Conservation (phyloP, 2,329 filamentous ascomycete species). For the Thelonectria rubi region DNA sequence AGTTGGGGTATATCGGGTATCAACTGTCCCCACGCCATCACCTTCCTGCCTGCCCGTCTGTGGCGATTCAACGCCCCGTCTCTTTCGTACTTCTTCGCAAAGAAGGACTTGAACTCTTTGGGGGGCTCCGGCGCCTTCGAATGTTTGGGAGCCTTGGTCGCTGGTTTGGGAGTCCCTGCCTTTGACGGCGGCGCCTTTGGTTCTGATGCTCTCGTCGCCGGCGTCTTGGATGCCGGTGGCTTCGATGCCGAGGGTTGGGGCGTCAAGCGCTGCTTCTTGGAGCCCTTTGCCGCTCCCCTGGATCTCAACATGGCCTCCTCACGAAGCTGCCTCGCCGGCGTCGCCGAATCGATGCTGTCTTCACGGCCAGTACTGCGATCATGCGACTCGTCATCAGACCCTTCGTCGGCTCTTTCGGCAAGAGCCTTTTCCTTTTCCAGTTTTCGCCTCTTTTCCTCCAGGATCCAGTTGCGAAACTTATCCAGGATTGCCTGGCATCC, state of each 20-base stretch:
- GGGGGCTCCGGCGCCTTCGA: constrained; percentile 51
- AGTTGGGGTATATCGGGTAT: constrained; percentile 75
- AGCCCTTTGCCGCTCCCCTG: constrained; percentile 50
- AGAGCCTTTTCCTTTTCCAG: constrained; percentile 72
- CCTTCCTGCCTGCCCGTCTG: constrained; percentile 73
- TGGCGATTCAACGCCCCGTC: constrained; percentile 79
- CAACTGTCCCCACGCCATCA: constrained; percentile 82
- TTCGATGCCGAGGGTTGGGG: constrained; percentile 37
- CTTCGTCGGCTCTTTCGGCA: constrained; percentile 46
- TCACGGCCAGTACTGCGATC: constrained; percentile 62
- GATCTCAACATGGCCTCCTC: constrained; percentile 72
- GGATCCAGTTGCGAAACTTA: constrained; percentile 88
- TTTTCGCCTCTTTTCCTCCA: constrained; percentile 87
- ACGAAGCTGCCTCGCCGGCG: constrained; percentile 74
- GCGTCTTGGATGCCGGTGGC: constrained; percentile 9
- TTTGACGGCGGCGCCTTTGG: constrained; percentile 29
- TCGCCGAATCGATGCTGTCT: constrained; percentile 58
- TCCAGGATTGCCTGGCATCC: constrained; percentile 84
- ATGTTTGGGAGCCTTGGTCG: constrained; percentile 34
- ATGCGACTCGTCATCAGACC: constrained; percentile 41
- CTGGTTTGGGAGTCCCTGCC: background rate
- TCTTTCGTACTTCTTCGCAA: constrained; percentile 79
- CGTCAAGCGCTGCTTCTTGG: constrained; percentile 44
- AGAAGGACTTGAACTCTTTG: constrained; percentile 87
- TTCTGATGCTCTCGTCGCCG: constrained; percentile 22